Evolutionary conservation across 2,329 filamentous ascomycete species (phyloP).

Genomic region (Talaromyces sp.): DNA sequence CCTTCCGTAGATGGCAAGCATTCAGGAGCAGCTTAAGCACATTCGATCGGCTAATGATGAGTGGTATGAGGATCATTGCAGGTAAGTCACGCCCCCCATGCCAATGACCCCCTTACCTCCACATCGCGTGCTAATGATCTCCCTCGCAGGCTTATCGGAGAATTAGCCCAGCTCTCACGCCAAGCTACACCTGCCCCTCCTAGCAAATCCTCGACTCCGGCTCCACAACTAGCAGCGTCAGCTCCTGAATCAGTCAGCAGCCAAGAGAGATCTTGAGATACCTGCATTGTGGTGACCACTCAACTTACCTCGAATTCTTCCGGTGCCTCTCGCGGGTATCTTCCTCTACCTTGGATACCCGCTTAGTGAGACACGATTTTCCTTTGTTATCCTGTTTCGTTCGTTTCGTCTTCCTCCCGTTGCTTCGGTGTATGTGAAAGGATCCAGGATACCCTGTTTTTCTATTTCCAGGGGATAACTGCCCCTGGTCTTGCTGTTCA

Average conservation of each 20-base stretch:
- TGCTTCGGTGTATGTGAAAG: constrained; percentile 27
- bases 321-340: background rate
- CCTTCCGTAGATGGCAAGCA: constrained; percentile 49
- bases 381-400: constrained; percentile 26
- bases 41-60: constrained; percentile 49
- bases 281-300: constrained; percentile 11
- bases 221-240: constrained; percentile 22
- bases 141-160: constrained; percentile 39
- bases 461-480: constrained; percentile 6
- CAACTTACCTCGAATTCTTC: background rate
- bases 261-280: constrained; percentile 10
- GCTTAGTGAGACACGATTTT: constrained; percentile 21
- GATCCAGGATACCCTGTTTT: constrained; percentile 29
- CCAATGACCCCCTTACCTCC: background rate
- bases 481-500: constrained; percentile 22
- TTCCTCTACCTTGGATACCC: background rate
- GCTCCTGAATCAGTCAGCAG: constrained; percentile 21
- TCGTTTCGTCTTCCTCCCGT: constrained; percentile 20
- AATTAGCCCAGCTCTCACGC: constrained; percentile 40
- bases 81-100: constrained; percentile 31
- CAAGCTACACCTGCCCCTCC: constrained; percentile 31
- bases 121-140: constrained; percentile 1
- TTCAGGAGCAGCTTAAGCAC: constrained; percentile 51
- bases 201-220: constrained; percentile 34
- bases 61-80: constrained; percentile 47